These are phyloP conservation scores for Euphorbia celastroides DNA, from an alignment of 441 rosid species.

Conservation along the genomic window DNA sequence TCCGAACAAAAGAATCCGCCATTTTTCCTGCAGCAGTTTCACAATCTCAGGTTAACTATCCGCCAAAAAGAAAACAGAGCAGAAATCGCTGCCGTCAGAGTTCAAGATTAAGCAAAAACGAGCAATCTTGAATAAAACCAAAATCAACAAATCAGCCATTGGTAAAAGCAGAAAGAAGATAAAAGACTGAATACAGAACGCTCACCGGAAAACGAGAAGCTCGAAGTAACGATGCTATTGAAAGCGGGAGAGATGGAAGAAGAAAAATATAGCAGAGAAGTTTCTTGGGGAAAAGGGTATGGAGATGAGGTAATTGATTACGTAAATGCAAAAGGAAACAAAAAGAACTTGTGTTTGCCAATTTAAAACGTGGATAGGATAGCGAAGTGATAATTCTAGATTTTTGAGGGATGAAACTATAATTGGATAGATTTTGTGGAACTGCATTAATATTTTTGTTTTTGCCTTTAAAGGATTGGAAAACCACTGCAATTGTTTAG, in stretches of 20 bases:
- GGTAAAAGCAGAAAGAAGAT: background rate
- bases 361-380: background rate
- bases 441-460: too few relatives aligned
- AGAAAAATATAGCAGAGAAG: background rate
- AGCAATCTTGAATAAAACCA: background rate
- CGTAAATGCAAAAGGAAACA: background rate
- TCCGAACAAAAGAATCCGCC: background rate
- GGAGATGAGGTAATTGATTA: slow-evolving; percentile 1
- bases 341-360: background rate
- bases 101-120: background rate
- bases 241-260: background rate
- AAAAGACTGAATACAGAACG: background rate
- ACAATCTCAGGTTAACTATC: background rate
- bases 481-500: too few relatives aligned
- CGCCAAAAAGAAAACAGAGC: background rate
- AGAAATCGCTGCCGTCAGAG: background rate
- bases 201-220: background rate
- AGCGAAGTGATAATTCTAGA: too few relatives aligned
- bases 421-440: background rate
- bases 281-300: background rate
- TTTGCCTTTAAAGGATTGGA: too few relatives aligned
- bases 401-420: background rate
- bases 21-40: slow-evolving; percentile 9
- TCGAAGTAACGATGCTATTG: background rate
- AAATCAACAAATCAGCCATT: background rate